These are phyloP conservation scores for Tetragonia tetragonoides DNA, from an alignment of 148 eudicot genomes.

Conservation along the genomic window DNA sequence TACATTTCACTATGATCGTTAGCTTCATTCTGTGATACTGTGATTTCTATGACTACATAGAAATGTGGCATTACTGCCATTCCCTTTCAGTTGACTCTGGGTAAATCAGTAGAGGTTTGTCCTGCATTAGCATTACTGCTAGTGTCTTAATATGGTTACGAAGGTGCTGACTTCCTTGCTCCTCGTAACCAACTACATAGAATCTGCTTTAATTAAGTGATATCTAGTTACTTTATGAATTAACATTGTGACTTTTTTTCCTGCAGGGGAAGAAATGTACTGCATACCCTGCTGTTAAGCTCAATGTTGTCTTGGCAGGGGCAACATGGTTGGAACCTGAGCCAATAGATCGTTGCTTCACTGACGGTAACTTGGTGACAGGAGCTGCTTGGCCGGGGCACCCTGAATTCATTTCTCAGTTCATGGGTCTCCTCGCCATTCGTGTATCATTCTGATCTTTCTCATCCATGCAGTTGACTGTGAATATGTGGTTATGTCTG, in stretches of 20 bases:
- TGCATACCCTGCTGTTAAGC: conserved; percentile 94
- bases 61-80: too few relatives aligned
- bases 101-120: too few relatives aligned
- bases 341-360: conserved; percentile 83
- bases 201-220: too few relatives aligned
- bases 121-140: too few relatives aligned
- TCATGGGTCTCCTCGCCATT: conserved; percentile 71
- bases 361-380: conserved; percentile 91
- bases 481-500: background rate
- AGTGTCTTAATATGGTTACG: too few relatives aligned
- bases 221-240: background rate
- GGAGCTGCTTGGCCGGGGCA: conserved; percentile 99
- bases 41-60: too few relatives aligned
- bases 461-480: background rate
- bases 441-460: conserved; percentile 55
- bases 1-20: too few relatives aligned
- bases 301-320: conserved; percentile 70
- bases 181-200: too few relatives aligned
- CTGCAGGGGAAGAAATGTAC: conserved; percentile 92
- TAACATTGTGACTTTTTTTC: background rate
- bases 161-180: too few relatives aligned
- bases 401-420: conserved; percentile 88
- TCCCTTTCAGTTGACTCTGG: too few relatives aligned
- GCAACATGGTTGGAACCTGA: conserved; percentile 93
- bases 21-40: too few relatives aligned